phyloP scores from a whole-genome alignment of 1,139 yeast species.

The Blastobotrys malaysiensis region DNA sequence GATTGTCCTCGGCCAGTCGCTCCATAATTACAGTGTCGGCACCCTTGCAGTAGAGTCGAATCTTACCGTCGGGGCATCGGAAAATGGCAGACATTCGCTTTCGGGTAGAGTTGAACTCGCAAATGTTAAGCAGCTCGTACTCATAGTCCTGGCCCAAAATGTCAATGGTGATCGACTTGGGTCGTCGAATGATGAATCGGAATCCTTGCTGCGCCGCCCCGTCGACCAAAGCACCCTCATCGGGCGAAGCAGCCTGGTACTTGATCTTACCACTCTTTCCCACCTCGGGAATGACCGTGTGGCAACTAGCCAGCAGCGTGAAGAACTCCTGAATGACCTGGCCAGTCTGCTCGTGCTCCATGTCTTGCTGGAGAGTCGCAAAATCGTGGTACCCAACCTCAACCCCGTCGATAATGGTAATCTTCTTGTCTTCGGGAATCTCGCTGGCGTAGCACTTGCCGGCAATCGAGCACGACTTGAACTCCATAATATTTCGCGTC shows the following conservation, averaged over 20 bases:
- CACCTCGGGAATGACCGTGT: slow-evolving; percentile 93
- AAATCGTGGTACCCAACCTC: slow-evolving; percentile 79
- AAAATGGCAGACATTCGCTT: slow-evolving; percentile 96
- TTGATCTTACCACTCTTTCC: slow-evolving; percentile 53
- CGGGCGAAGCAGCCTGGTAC: slow-evolving; percentile 98
- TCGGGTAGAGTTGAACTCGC: slow-evolving; percentile 96
- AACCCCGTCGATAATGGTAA: slow-evolving; percentile 67
- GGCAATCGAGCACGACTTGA: slow-evolving; percentile 88
- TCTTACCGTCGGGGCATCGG: slow-evolving; percentile 89
- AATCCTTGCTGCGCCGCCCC: slow-evolving; percentile 92
- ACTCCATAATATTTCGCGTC: slow-evolving; percentile 94
- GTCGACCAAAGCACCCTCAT: slow-evolving; percentile 96
- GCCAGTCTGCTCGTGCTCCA: slow-evolving; percentile 45
- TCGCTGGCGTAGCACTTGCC: slow-evolving; percentile 85
- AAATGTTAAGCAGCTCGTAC: slow-evolving; percentile 79
- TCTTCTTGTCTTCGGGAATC: slow-evolving; percentile 85
- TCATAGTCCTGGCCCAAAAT: slow-evolving; percentile 44
- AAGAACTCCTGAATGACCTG: slow-evolving; percentile 75
- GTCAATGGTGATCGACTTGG: slow-evolving; percentile 70
- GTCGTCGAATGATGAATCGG: slow-evolving; percentile 77
- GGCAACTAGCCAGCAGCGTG: slow-evolving; percentile 85
- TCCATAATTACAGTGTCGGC: slow-evolving; percentile 96
- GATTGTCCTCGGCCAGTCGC: slow-evolving; percentile 68
- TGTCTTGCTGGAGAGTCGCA: slow-evolving; percentile 52
- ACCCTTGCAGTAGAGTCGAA: slow-evolving; percentile 89